These are phyloP conservation scores for Blastobotrys aristatus DNA, from an alignment of 1,139 yeast genomes.

Conservation along the genomic window DNA sequence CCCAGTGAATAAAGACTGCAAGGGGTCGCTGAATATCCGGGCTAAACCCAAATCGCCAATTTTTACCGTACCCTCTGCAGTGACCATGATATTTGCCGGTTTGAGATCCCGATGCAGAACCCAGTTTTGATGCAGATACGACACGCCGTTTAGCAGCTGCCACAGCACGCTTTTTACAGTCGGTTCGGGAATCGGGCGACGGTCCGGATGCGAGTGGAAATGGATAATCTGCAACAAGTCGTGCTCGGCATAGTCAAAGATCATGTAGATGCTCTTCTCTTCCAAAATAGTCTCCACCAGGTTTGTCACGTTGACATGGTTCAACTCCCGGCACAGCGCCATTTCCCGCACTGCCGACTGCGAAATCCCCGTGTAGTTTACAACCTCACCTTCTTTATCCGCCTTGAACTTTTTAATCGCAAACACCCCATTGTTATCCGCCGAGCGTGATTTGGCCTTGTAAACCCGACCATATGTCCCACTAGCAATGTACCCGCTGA, in stretches of 20 bases:
- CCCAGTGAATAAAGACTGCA: constrained; percentile 86
- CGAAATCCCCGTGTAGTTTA: constrained; percentile 90
- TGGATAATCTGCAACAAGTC: constrained; percentile 91
- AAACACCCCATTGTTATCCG: constrained; percentile 22
- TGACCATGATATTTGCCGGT: constrained; percentile 97
- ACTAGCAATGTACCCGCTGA: constrained; percentile 94
- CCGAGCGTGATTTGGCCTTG: constrained; percentile 56
- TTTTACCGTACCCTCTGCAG: constrained; percentile 81
- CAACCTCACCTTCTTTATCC: constrained; percentile 85
- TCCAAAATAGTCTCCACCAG: constrained; percentile 84
- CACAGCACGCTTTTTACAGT: constrained; percentile 80
- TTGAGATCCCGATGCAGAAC: constrained; percentile 90
- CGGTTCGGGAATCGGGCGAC: constrained; percentile 67
- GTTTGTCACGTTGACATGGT: constrained; percentile 72
- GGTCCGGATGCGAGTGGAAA: constrained; percentile 85
- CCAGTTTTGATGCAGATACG: constrained; percentile 93
- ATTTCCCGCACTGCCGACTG: constrained; percentile 96
- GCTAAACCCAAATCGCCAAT: constrained; percentile 97
- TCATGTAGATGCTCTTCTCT: constrained; percentile 87
- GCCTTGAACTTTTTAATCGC: constrained; percentile 97
- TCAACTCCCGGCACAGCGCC: constrained; percentile 87
- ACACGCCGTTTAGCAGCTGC: constrained; percentile 90
- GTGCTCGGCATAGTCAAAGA: constrained; percentile 93
- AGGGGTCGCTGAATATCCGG: constrained; percentile 78
- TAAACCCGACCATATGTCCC: constrained; percentile 97